These are phyloP conservation scores for Vanilla planifolia DNA, from an alignment of 106 monocot species.

Conservation along the genomic window DNA sequence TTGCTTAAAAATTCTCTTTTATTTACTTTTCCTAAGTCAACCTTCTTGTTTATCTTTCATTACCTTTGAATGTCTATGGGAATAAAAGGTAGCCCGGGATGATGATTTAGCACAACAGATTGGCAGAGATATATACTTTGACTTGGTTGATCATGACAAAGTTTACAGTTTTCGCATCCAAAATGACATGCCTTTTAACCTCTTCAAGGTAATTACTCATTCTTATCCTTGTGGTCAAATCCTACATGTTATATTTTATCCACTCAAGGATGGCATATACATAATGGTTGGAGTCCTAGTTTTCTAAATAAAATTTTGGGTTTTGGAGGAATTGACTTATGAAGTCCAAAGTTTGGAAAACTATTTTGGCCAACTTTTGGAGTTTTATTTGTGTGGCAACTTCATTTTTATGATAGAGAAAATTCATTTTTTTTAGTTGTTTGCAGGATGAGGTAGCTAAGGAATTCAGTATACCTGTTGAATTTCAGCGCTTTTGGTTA, in stretches of 20 bases:
- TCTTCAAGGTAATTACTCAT: conserved; percentile 49
- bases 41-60: no score
- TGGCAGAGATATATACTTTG: conserved; percentile 79
- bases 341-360: no score
- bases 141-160: conserved; percentile 80
- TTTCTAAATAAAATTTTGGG: no score
- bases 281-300: no score
- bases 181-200: conserved; percentile 45
- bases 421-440: conserved; percentile 11
- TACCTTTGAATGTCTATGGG: conserved; percentile 2
- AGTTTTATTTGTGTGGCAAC: no score
- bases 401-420: no score
- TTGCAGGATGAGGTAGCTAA: conserved; percentile 91
- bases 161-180: conserved; percentile 71
- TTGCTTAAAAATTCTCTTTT: neutral
- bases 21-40: neutral
- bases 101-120: conserved; percentile 65
- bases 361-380: no score
- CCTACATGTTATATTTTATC: neutral
- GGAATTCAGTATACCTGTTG: conserved; percentile 89
- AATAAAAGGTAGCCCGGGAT: conserved; percentile 58
- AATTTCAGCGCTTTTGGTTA: conserved; percentile 89
- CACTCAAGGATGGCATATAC: no score
- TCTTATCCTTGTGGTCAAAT: neutral
- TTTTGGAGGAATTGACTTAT: no score